Evolutionary conservation across 306 rosid genomes (phyloP).

Genomic region (Cucurbita ficifolia): DNA sequence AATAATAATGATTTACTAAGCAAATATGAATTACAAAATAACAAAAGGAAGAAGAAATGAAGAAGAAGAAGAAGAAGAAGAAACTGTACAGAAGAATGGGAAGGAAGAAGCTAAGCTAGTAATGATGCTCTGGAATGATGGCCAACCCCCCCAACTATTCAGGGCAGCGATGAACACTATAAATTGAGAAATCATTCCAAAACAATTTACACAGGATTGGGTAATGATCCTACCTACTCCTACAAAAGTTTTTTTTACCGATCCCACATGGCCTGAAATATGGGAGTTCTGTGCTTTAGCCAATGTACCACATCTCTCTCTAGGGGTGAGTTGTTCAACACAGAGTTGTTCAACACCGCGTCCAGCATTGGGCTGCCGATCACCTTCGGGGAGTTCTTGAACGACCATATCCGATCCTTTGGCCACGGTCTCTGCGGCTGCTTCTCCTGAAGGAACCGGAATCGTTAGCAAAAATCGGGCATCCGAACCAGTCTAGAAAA

Average conservation of each 20-base stretch:
- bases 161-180: slow-evolving; percentile 26
- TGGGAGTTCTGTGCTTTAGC: slow-evolving; percentile 78
- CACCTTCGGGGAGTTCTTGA: slow-evolving; percentile 48
- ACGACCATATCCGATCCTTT: slow-evolving; percentile 85
- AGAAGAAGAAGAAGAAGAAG: background rate
- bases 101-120: background rate
- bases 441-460: slow-evolving; percentile 45
- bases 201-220: slow-evolving; percentile 15
- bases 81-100: slow-evolving; percentile 11
- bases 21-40: slow-evolving; percentile 6
- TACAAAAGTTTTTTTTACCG: slow-evolving; percentile 33
- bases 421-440: slow-evolving; percentile 91
- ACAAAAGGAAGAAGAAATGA: background rate
- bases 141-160: background rate
- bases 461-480: background rate
- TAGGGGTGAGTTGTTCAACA: slow-evolving; percentile 36
- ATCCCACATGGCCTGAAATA: slow-evolving; percentile 77
- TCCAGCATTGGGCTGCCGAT: slow-evolving; percentile 96
- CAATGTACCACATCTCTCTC: slow-evolving; percentile 92
- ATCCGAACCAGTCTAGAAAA: background rate
- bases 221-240: slow-evolving; percentile 25
- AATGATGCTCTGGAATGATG: slow-evolving; percentile 7
- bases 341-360: slow-evolving; percentile 44
- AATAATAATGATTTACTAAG: slow-evolving; percentile 2
- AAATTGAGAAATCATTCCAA: slow-evolving; percentile 28